Base-by-base conservation (phyloP, 2,329 filamentous ascomycete species). In the Colletotrichum sp. region DNA sequence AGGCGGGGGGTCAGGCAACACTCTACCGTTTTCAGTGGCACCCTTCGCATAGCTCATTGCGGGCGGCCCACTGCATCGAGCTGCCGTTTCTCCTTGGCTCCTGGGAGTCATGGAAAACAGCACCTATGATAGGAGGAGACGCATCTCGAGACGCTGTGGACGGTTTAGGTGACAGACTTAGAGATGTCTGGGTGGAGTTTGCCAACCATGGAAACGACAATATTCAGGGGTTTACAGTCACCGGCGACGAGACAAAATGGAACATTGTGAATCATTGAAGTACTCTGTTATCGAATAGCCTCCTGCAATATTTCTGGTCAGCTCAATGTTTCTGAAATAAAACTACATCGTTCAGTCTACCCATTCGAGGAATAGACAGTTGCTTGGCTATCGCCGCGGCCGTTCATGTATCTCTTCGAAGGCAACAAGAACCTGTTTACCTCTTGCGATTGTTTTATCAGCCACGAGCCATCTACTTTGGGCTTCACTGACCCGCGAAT, bases 21-120 rank as follows among this genome's bases (percentile, higher is more conserved):
- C 36, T 70, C 56, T 75, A 77, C n/a, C 25, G 56, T 28, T 73
- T 76, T 27, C 18, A 58, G 52, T 69, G 39, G 73, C 34, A 62
- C 55, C 66, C 66, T 52, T 70, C 32, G 56, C 78, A n/a, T 9
- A 64, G 18, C 71, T 30, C 34, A 75, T 60, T 71, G 39, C n/a
- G 65, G n/a, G 67, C 77, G 2, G 36, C 78, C 36, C 78, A 79
- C 64, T 75, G 71, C 15, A 65, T 78, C 6, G 78, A 79, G 25
- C 27, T 79, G 64, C 76, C 78, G 13, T 74, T 78, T 34, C 28
- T 78, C 2, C 70, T 79, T 16, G 77, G 74, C 10, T 39, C 65
- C 22, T 77, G 76, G 77, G 36, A 56, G 6, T 66, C 75, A 6
- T 79, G 78, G 77, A 78, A 78, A 55, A 32, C 74, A 32, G 78